A percentile compares a stretch with the other conserved stretches of the same genome.
Conservation (phyloP, 768 basidiomycete genomes). For the Infundibulicybe gibba region DNA sequence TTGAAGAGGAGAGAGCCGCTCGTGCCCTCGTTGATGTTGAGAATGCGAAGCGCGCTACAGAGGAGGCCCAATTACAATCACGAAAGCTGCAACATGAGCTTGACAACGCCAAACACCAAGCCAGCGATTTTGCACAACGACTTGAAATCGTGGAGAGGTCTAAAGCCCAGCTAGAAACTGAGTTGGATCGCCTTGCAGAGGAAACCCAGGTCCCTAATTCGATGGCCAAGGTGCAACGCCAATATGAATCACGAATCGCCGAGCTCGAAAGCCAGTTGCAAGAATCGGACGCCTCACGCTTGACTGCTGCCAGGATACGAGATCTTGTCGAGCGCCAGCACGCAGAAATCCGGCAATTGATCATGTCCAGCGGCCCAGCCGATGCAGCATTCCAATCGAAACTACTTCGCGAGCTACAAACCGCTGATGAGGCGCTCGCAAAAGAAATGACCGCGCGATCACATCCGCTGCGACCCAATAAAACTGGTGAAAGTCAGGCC, state of each 20-base stretch:
- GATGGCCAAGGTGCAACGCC: slow-evolving; percentile 55
- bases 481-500: slow-evolving; percentile 29
- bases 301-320: slow-evolving; percentile 50
- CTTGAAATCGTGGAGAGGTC: slow-evolving; percentile 52
- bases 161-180: slow-evolving; percentile 62
- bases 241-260: slow-evolving; percentile 60
- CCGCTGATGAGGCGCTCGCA: slow-evolving; percentile 53
- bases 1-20: slow-evolving; percentile 57
- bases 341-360: slow-evolving; percentile 66
- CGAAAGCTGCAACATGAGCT: slow-evolving; percentile 62
- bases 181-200: slow-evolving; percentile 63
- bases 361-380: slow-evolving; percentile 50
- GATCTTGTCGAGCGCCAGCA: slow-evolving; percentile 66
- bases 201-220: slow-evolving; percentile 52
- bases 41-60: slow-evolving; percentile 61
- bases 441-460: slow-evolving; percentile 44
- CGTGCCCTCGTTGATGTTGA: slow-evolving; percentile 60
- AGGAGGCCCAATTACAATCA: slow-evolving; percentile 60
- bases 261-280: slow-evolving; percentile 61
- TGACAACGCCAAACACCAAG: slow-evolving; percentile 49
- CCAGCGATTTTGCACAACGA: slow-evolving; percentile 52
- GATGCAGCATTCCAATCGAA: slow-evolving; percentile 62
- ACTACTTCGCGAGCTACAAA: slow-evolving; percentile 59
- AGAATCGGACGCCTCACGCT: slow-evolving; percentile 48
- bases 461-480: slow-evolving; percentile 26